A percentile compares a stretch with the other conserved stretches of the same genome.
Conservation (phyloP, 441 rosid genomes). For the Populus hybrid region DNA sequence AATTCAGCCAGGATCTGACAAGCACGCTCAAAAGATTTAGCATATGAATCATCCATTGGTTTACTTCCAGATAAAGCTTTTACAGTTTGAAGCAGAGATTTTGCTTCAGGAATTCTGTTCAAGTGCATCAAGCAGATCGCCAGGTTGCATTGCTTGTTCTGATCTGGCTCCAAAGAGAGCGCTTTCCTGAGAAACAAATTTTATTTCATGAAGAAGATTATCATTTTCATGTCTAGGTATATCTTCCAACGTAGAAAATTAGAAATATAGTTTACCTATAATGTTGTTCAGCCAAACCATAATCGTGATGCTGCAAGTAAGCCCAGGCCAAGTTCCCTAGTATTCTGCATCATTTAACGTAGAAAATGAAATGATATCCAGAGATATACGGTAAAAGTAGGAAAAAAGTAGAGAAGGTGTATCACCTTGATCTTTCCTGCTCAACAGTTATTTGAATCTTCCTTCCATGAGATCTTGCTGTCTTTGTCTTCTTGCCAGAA, state of each 20-base stretch:
- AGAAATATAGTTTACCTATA: constrained; percentile 47
- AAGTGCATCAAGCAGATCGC: constrained; percentile 72
- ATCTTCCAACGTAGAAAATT: neutral
- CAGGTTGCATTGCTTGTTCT: constrained; percentile 73
- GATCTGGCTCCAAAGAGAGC: constrained; percentile 56
- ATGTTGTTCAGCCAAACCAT: constrained; percentile 68
- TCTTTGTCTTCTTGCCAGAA: constrained; percentile 55
- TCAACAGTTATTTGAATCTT: constrained; percentile 58
- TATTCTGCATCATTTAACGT: constrained; percentile 36
- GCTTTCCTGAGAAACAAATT: constrained; percentile 50
- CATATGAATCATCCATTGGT: constrained; percentile 56
- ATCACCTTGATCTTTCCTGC: constrained; percentile 66
- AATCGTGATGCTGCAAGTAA: constrained; percentile 69
- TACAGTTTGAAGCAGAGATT: constrained; percentile 51
- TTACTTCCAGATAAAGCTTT: constrained; percentile 33
- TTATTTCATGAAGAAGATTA: neutral
- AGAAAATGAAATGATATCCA: constrained; percentile 4
- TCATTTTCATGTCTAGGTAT: neutral
- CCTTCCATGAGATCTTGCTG: constrained; percentile 70
- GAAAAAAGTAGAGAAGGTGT: neutral
- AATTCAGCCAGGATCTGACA: constrained; percentile 43
- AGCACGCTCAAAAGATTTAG: constrained; percentile 70
- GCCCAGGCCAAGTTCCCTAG: constrained; percentile 95
- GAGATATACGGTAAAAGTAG: neutral
- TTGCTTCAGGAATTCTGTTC: constrained; percentile 70